Percentiles rank a stretch among this genome's conserved stretches.
Conservation (phyloP, 164 flowering plant genomes). For the Warburgia ugandensis region DNA sequence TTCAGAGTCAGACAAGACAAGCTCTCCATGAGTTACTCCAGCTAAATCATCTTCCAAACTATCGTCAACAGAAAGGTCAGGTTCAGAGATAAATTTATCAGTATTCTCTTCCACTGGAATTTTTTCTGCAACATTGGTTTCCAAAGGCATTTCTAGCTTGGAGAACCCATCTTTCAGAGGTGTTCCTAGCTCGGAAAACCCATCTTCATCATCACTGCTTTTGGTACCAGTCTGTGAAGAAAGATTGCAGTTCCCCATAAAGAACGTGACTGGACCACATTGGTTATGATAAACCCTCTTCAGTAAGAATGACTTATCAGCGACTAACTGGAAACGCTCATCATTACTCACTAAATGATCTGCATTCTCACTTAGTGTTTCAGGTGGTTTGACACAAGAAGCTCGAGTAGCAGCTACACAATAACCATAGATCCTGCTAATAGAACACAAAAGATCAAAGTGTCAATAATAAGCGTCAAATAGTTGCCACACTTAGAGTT, state of each 20-base stretch:
- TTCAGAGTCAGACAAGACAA: conserved; percentile 13
- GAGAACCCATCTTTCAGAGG: conserved; percentile 70
- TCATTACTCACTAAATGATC: conserved; percentile 12
- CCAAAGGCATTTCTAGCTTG: conserved; percentile 46
- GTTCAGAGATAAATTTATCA: conserved; percentile 34
- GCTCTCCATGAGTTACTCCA: conserved; percentile 23
- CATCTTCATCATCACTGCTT: conserved; percentile 50
- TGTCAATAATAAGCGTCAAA: too few relatives aligned
- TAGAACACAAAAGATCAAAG: not conserved
- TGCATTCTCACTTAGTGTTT: conserved; percentile 5
- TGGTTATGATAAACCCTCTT: conserved; percentile 15
- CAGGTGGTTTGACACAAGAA: conserved; percentile 18
- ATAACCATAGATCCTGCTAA: conserved; percentile 17
- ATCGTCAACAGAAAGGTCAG: conserved; percentile 40
- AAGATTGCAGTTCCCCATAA: conserved; percentile 22
- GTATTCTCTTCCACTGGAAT: conserved; percentile 18
- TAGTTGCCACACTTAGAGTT: too few relatives aligned
- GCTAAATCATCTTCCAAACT: conserved; percentile 20
- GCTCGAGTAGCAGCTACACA: conserved; percentile 17
- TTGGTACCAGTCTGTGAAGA: conserved; percentile 65
- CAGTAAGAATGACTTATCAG: not conserved
- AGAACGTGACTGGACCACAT: conserved; percentile 10
- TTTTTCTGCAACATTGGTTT: not conserved
- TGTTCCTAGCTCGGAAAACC: too few relatives aligned
- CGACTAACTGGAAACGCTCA: conserved; percentile 4